A percentile compares a stretch with the other conserved stretches of the same genome.
Conservation (phyloP, 2,329 filamentous ascomycete genomes). For the Cladosporium halotolerans region DNA sequence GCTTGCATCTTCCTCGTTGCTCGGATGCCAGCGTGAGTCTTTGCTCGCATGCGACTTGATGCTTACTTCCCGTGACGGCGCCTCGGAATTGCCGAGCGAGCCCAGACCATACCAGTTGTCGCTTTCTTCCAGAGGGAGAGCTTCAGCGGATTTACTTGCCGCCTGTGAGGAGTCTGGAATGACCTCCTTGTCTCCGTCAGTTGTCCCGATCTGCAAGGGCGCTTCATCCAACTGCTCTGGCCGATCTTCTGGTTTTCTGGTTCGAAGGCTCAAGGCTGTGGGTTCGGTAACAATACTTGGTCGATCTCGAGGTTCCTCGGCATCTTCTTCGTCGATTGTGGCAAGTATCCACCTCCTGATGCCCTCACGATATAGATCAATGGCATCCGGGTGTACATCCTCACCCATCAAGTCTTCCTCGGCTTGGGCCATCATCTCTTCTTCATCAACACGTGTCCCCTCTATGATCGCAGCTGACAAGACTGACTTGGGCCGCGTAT, state of each 20-base stretch:
- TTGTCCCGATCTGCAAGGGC: no score
- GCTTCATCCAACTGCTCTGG: neutral
- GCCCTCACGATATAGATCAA: neutral
- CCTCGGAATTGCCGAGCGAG: neutral
- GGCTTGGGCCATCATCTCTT: neutral
- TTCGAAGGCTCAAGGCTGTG: neutral
- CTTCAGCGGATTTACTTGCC: neutral
- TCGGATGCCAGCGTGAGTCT: neutral
- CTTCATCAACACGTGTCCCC: neutral
- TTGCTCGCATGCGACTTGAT: neutral
- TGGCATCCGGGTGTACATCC: neutral
- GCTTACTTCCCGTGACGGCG: neutral
- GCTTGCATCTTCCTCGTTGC: neutral
- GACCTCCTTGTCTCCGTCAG: no score
- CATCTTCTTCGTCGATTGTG: neutral
- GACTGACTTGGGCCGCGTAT: neutral
- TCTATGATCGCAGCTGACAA: neutral
- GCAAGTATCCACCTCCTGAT: neutral
- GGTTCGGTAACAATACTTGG: neutral
- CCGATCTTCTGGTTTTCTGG: neutral
- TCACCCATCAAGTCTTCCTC: neutral
- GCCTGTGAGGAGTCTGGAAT: no score
- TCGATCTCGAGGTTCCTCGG: neutral
- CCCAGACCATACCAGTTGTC: neutral
- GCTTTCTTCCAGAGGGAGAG: neutral